Conservation (phyloP, 1,284 basidiomycete genomes). For the Boletellus dicymbophilus region DNA sequence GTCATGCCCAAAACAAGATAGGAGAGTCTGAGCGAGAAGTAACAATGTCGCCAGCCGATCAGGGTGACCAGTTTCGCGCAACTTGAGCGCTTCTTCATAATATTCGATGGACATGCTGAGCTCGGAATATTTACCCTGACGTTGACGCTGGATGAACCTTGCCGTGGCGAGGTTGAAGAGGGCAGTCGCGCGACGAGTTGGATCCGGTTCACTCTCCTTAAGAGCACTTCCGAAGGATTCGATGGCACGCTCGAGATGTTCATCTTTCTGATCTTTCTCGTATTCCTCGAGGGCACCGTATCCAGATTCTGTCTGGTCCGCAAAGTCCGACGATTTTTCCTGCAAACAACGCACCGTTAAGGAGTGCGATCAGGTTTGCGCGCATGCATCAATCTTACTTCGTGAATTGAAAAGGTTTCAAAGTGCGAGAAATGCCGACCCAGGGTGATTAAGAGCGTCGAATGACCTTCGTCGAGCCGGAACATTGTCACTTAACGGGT, state of each 20-base stretch:
- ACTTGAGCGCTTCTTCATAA: slow-evolving; percentile 10
- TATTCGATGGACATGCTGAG: neutral
- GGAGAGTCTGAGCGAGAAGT: slow-evolving; percentile 1
- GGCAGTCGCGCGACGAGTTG: neutral
- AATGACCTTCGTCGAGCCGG: neutral
- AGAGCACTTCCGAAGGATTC: neutral
- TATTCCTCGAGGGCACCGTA: neutral
- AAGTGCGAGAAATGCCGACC: neutral
- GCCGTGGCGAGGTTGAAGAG: neutral
- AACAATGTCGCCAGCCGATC: slow-evolving; percentile 7
- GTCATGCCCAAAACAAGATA: neutral
- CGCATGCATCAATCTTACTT: neutral
- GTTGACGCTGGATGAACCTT: neutral
- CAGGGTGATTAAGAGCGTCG: neutral
- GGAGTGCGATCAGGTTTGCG: too few relatives aligned
- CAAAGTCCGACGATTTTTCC: neutral
- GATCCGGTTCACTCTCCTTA: neutral
- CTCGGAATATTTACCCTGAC: neutral
- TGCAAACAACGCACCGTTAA: neutral
- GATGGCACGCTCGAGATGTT: neutral
- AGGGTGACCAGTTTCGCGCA: neutral
- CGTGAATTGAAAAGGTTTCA: neutral
- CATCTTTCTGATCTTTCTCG: neutral
- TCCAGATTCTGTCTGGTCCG: neutral
- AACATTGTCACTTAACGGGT: neutral